These are phyloP conservation scores for Aspergillus uvarum DNA, from an alignment of 2,329 filamentous ascomycete species.

Conservation along the genomic window DNA sequence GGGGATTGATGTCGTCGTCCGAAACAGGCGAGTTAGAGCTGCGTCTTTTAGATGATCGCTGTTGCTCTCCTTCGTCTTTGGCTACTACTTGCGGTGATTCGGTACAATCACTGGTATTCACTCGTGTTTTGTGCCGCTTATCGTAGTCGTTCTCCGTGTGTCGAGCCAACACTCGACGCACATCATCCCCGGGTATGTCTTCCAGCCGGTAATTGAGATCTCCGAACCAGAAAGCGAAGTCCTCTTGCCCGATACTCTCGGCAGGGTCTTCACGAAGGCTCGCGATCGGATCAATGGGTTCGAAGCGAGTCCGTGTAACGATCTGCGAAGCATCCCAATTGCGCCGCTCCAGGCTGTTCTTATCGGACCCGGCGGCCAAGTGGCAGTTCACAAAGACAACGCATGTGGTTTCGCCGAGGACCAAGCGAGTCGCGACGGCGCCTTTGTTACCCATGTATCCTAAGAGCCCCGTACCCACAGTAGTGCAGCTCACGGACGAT, in stretches of 20 bases:
- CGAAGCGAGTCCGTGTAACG: slow-evolving; percentile 71
- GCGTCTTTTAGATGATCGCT: slow-evolving; percentile 1
- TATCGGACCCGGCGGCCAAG: slow-evolving; percentile 81
- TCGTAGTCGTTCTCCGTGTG: slow-evolving; percentile 80
- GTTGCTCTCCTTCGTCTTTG: slow-evolving; percentile 13
- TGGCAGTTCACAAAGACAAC: slow-evolving; percentile 91
- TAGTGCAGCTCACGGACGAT: slow-evolving; percentile 76
- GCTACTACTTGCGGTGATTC: slow-evolving; percentile 11
- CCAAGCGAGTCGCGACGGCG: slow-evolving; percentile 74
- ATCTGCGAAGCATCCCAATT: slow-evolving; percentile 91
- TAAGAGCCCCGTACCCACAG: slow-evolving; percentile 83
- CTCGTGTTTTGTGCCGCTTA: slow-evolving; percentile 44
- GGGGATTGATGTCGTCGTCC: slow-evolving; percentile 68
- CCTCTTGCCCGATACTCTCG: slow-evolving; percentile 79
- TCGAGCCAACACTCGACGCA: slow-evolving; percentile 76
- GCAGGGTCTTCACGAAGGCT: slow-evolving; percentile 53
- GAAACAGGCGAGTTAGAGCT: slow-evolving; percentile 16
- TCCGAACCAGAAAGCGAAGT: slow-evolving; percentile 94
- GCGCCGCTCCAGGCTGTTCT: slow-evolving; percentile 72
- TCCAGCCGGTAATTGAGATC: slow-evolving; percentile 94
- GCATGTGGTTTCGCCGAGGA: slow-evolving; percentile 85
- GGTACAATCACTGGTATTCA: slow-evolving; percentile 27
- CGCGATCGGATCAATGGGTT: slow-evolving; percentile 68
- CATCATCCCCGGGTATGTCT: slow-evolving; percentile 84
- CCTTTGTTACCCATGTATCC: slow-evolving; percentile 98